Base-by-base conservation (phyloP, 2,329 filamentous ascomycete genomes). In the Aspergillus latus region DNA sequence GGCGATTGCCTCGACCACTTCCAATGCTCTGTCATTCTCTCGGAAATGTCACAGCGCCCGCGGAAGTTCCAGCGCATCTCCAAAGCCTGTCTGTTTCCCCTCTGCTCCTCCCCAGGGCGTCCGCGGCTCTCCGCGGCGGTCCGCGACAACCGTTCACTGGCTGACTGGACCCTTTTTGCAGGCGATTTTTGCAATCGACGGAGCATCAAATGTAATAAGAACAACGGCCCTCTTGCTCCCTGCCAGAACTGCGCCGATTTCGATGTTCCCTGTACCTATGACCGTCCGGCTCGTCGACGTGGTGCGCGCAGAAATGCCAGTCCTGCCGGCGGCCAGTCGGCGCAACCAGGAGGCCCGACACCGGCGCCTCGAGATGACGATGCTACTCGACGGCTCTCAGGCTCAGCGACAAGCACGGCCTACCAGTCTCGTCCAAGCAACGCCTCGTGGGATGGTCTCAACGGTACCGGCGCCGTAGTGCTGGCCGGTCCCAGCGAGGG, bases 171-270 rank as follows among this genome's bases (percentile, higher is more conserved):
- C 2, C 21, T 26, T 8, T 13, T 29, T 15, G 10, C 16, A 52
- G 49, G 49, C 32, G 49, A 52, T 45, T 52, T 52, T 16, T 52
- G 49, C 30, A 45, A 52, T 21, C 49, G 49, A 6, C 30, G 49
- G 6, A 52, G 49, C 49, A 52, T 52, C 42, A 52, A 52, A 13
- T 52, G 50, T 34, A 52, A 40, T 21, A 52, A 52, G 26, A 52
- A 46, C 42, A 52, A 46, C n/a, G 50, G 50, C 16, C 15, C 49
- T 13, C 26, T 36, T 16, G 42, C 40, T 11, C 50, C 50, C 21
- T 52, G 50, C 21, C 50, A 52, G 32, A 52, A 52, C 32, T 52
- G 50, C 42, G 28, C 32, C 16, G 50, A 52, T n/a, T 52, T 52
- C 34, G 42, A 34, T 21, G 50, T 52, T 11, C 34, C 50, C 11